These are phyloP conservation scores for Entophlyctis luteolus DNA, from an alignment of 192 early-diverging fungal species.

Conservation along the genomic window DNA sequence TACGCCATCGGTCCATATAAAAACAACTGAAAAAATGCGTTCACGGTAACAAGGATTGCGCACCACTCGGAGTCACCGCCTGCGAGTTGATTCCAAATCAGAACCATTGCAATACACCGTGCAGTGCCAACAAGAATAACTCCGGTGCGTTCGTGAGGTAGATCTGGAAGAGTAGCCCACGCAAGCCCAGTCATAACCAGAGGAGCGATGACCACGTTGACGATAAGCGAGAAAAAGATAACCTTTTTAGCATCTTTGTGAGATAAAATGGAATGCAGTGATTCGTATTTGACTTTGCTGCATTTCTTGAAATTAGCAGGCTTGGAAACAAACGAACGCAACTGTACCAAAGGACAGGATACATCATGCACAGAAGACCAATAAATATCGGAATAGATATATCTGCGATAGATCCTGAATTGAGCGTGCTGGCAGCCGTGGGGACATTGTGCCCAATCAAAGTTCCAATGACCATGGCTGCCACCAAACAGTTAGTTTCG, in stretches of 20 bases:
- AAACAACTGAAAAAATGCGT: slow-evolving; percentile 63
- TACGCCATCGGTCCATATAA: slow-evolving; percentile 58
- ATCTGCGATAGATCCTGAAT: slow-evolving; percentile 53
- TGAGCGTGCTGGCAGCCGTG: slow-evolving; percentile 45
- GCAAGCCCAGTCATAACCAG: slow-evolving; percentile 65
- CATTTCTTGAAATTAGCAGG: neutral
- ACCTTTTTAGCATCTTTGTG: slow-evolving; percentile 1
- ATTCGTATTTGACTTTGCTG: slow-evolving; percentile 48
- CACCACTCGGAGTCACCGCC: slow-evolving; percentile 65
- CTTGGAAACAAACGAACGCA: neutral
- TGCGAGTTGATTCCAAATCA: slow-evolving; percentile 72
- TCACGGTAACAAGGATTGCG: slow-evolving; percentile 67
- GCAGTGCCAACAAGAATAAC: slow-evolving; percentile 54
- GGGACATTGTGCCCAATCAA: slow-evolving; percentile 61
- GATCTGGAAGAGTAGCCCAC: slow-evolving; percentile 63
- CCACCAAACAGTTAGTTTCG: neutral
- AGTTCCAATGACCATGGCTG: slow-evolving; percentile 56
- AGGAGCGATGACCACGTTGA: slow-evolving; percentile 69
- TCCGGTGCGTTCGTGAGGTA: slow-evolving; percentile 62
- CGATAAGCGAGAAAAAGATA: slow-evolving; percentile 48
- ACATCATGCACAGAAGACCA: slow-evolving; percentile 70
- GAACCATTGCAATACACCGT: slow-evolving; percentile 75
- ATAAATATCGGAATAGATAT: slow-evolving; percentile 66
- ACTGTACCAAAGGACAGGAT: slow-evolving; percentile 65
- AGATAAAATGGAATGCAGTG: slow-evolving; percentile 3